A percentile compares a stretch with the other conserved stretches of the same genome.
phyloP scores from a whole-genome alignment of 306 rosid species.

The Calophaca sinica region DNA sequence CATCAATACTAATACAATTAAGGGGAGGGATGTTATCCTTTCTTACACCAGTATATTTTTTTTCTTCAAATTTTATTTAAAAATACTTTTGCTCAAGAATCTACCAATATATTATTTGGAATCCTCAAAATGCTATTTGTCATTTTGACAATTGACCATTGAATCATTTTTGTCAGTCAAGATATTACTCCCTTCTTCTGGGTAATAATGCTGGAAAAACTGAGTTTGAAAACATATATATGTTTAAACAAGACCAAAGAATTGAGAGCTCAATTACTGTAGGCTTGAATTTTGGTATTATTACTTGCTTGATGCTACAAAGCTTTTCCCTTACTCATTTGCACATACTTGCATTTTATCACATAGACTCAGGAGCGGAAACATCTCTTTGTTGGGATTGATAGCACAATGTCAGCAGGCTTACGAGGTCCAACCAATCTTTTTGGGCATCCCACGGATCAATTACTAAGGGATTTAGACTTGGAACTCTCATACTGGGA shows the following conservation, averaged over 20 bases:
- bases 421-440: conserved; percentile 95
- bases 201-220: conserved; percentile 24
- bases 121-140: neutral
- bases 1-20: neutral
- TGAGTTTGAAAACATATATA: conserved; percentile 6
- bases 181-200: conserved; percentile 1
- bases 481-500: conserved; percentile 84
- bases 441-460: conserved; percentile 92
- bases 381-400: conserved; percentile 92
- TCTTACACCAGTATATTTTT: neutral
- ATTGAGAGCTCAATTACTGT: conserved; percentile 22
- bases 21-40: conserved; percentile 23
- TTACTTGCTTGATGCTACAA: conserved; percentile 33
- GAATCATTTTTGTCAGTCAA: conserved; percentile 22
- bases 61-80: neutral
- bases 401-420: conserved; percentile 77
- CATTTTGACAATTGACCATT: conserved; percentile 21
- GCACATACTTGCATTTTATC: conserved; percentile 40
- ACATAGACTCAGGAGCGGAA: conserved; percentile 64
- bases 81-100: neutral
- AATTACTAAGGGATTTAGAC: conserved; percentile 74
- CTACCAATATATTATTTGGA: conserved; percentile 5
- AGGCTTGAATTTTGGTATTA: conserved; percentile 22
- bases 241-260: conserved; percentile 21
- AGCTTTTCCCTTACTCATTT: conserved; percentile 45